A percentile compares a stretch with the other conserved stretches of the same genome.
These are phyloP conservation scores for Paramecium biaurelia DNA, from an alignment of 73 alveolate genomes.

Conservation along the genomic window DNA sequence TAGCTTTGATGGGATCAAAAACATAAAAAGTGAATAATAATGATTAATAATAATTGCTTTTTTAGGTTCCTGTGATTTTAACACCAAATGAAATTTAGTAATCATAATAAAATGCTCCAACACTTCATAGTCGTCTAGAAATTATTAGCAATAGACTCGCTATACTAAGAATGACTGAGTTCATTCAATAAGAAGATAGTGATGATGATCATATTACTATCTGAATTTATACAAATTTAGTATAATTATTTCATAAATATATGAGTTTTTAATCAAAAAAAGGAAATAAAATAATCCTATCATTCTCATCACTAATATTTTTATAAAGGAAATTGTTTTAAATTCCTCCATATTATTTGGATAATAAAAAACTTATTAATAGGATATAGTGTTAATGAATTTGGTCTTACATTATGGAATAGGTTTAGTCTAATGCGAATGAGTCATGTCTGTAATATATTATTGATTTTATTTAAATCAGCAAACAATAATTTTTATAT, in stretches of 20 bases:
- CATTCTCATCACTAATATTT: too few relatives aligned
- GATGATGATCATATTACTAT: constrained; percentile 8
- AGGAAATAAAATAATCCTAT: not conserved
- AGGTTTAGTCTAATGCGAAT: too few relatives aligned
- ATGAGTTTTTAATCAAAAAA: not conserved
- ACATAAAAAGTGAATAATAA: not conserved
- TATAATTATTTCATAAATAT: not conserved
- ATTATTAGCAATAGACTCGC: constrained; percentile 16
- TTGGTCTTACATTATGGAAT: too few relatives aligned
- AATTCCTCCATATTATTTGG: too few relatives aligned
- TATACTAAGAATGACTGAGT: constrained; percentile 46
- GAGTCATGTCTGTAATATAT: too few relatives aligned
- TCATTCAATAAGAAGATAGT: not conserved
- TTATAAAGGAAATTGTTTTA: too few relatives aligned
- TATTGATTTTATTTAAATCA: too few relatives aligned
- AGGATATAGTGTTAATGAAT: too few relatives aligned
- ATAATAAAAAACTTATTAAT: too few relatives aligned
- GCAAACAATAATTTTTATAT: too few relatives aligned
- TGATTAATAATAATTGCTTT: not conserved
- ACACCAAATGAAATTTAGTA: constrained; percentile 6
- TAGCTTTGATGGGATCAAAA: constrained; percentile 35
- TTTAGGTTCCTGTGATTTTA: constrained; percentile 12
- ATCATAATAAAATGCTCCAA: not conserved
- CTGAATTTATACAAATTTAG: not conserved
- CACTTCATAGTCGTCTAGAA: constrained; percentile 24